Conservation (phyloP, 2,329 filamentous ascomycete genomes). For the Arthrinium phaeospermum region DNA sequence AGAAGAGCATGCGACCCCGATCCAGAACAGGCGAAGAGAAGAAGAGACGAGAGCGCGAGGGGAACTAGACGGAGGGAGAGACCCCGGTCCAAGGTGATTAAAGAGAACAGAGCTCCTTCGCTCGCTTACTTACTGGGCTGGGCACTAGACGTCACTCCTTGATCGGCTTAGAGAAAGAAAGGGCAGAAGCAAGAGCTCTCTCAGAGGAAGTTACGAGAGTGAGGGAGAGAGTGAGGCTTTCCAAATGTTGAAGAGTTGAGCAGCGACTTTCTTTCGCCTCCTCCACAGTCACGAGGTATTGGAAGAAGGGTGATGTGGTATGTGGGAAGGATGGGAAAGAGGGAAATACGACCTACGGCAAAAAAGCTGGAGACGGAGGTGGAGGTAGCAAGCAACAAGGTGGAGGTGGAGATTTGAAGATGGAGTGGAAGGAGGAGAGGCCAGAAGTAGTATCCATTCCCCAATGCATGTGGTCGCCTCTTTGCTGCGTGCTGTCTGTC, state of each 20-base stretch:
- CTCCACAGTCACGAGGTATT: not conserved
- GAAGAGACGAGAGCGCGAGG: not conserved
- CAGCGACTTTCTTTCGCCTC: not conserved
- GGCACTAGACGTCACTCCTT: conserved; percentile 4
- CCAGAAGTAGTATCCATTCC: conserved; percentile 1
- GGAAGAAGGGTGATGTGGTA: not conserved
- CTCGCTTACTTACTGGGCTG: conserved; percentile 8
- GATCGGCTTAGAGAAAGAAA: not conserved
- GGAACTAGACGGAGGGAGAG: not conserved
- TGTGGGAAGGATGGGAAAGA: conserved; percentile 16
- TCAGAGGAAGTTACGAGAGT: not conserved
- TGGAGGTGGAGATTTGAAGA: conserved; percentile 11
- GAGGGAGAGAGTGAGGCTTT: not conserved
- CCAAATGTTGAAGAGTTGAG: not conserved
- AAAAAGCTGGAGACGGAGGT: conserved; percentile 12
- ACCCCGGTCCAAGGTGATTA: conserved; percentile 2
- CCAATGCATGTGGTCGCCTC: conserved; percentile 7
- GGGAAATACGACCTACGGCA: conserved; percentile 9
- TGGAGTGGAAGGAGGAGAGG: not conserved
- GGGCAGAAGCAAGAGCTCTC: not conserved
- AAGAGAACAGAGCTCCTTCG: not conserved
- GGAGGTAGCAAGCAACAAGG: not conserved
- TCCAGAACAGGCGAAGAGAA: not conserved
- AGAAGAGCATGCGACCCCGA: not conserved
- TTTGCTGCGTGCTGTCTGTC: not conserved